A percentile compares a stretch with the other conserved stretches of the same genome.
These are phyloP conservation scores for Tarenaya hassleriana DNA, from an alignment of 345 rosid species.

Conservation along the genomic window DNA sequence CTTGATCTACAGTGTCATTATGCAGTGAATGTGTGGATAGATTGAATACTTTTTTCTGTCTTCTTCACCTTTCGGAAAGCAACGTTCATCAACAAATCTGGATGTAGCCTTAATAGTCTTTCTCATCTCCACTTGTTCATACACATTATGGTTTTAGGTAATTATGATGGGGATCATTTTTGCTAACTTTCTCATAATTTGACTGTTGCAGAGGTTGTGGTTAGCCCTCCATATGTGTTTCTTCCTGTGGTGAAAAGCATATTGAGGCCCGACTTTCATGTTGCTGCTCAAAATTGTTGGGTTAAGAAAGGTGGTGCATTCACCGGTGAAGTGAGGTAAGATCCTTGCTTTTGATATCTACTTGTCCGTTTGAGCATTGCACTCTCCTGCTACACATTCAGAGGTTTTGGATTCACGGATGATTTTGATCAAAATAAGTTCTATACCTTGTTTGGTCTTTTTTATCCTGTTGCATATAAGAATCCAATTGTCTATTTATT, in stretches of 20 bases:
- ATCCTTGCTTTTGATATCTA: not conserved
- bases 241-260: constrained; percentile 58
- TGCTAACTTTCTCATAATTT: not conserved
- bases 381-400: not conserved
- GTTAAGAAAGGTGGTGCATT: constrained; percentile 92
- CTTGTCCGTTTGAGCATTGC: not conserved
- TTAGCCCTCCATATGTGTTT: constrained; percentile 82
- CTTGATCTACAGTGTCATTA: too few relatives aligned
- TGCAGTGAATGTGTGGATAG: too few relatives aligned
- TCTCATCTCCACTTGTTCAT: not conserved
- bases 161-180: not conserved
- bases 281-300: constrained; percentile 96
- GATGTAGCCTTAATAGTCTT: not conserved
- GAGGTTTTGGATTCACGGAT: constrained; percentile 2
- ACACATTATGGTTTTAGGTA: not conserved
- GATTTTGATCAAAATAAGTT: not conserved
- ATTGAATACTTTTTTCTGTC: too few relatives aligned
- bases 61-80: too few relatives aligned
- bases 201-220: constrained; percentile 60
- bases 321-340: constrained; percentile 90
- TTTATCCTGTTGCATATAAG: constrained; percentile 1
- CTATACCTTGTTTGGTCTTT: not conserved
- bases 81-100: too few relatives aligned
- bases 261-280: constrained; percentile 66
- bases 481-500: not conserved